Percentiles rank a stretch among this genome's conserved stretches.
Conservation (phyloP, 176 grass and related monocot species). For the Miscanthus lutarioriparius region DNA sequence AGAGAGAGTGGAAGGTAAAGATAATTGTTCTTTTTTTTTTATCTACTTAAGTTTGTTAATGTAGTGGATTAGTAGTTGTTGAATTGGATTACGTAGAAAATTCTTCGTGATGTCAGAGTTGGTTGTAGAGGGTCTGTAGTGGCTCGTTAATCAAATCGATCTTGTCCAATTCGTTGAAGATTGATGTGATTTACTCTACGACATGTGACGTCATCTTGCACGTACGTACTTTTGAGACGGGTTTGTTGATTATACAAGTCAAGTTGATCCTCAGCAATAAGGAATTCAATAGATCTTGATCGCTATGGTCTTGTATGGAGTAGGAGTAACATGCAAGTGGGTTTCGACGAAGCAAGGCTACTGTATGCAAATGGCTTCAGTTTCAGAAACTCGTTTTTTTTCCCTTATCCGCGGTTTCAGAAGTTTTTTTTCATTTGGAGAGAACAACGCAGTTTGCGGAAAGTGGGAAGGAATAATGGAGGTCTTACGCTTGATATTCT, state of each 20-base stretch:
- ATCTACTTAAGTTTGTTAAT: not conserved
- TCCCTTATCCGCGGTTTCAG: not conserved
- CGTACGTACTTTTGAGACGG: slow-evolving; percentile 17
- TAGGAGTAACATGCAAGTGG: not conserved
- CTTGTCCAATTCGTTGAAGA: not conserved
- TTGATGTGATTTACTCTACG: too few relatives aligned
- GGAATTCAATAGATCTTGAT: slow-evolving; percentile 25
- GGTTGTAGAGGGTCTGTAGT: slow-evolving; percentile 8
- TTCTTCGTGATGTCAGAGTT: slow-evolving; percentile 34
- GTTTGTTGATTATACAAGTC: not conserved
- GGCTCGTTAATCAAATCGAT: slow-evolving; percentile 29
- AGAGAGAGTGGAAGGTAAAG: not conserved
- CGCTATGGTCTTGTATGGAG: not conserved
- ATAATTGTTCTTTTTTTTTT: not conserved
- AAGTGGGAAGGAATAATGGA: too few relatives aligned
- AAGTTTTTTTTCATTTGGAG: too few relatives aligned
- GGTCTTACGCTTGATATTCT: too few relatives aligned
- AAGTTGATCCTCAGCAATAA: slow-evolving; percentile 29
- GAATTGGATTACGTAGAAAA: slow-evolving; percentile 33
- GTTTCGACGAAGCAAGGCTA: not conserved
- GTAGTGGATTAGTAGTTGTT: slow-evolving; percentile 15
- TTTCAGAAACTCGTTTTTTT: not conserved
- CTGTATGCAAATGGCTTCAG: not conserved
- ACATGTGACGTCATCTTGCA: slow-evolving; percentile 25
- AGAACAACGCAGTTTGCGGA: too few relatives aligned